Base-by-base conservation (phyloP, 2,329 filamentous ascomycete genomes). In the Trichoderma cornu-damae region DNA sequence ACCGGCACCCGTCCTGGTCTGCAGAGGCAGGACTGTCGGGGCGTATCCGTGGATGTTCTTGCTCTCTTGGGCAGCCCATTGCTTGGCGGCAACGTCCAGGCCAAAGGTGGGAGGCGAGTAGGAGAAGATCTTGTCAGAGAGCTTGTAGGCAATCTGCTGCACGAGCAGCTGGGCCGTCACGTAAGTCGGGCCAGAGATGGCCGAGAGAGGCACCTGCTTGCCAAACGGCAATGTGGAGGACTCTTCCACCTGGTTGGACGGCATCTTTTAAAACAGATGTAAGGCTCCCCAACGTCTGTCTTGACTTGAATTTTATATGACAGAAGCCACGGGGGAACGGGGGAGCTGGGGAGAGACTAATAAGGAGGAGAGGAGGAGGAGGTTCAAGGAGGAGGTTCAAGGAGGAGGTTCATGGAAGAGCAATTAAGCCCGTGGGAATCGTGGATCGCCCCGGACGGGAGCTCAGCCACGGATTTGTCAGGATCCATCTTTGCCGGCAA, bases 111-210 rank as follows among this genome's bases (percentile, higher is more conserved):
- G 89, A 26, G 92, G 90, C 2, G 93, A 97, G 79, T 96, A 97
- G 57, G 92, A 89, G 77, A 96, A 99, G 75, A 97, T 86, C 80
- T 96, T 96, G 79, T 97, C 92, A 57, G 93, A 97, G 61, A 99
- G 81, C 62, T 89, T 84, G 76, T 96, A 99, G 60, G 93, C 90
- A 63, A 97, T 88, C 75, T 99, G 94, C 77, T 99, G 94, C 63
- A 97, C 88, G 57, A 99, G 83, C 20, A 90, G 85, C 76, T 99
- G 94, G 28, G 91, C 89, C 38, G 93, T 97, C 61, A 93, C 82
- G 75, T 99, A 99, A 57, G 89, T 94, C 64, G 93, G 89, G 14
- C 93, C 94, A 60, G 82, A 86, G 72, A 97, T 89, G 66, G 80
- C 77, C 32, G 79, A 72, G 59, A 84, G 71, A 22, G 79, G 61